Conservation (phyloP, 2,329 filamentous ascomycete species). For the Trichocomaceae sp. region DNA sequence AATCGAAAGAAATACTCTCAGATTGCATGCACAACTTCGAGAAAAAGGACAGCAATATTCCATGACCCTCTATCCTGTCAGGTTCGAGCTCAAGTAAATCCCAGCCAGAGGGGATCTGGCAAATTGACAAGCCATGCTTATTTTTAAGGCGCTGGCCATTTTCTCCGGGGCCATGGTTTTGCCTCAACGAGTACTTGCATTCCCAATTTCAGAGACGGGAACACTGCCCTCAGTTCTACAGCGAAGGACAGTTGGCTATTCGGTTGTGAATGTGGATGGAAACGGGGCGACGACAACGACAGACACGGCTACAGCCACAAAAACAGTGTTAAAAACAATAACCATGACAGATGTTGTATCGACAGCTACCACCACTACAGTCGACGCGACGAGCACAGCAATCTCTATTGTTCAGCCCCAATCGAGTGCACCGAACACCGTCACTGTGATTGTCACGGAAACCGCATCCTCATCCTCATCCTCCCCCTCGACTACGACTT, state of each 20-base stretch:
- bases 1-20: not conserved
- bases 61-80: not conserved
- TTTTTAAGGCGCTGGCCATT: not conserved
- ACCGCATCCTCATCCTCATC: not conserved
- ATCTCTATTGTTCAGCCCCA: slow-evolving; percentile 11
- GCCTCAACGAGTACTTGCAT: not conserved
- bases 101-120: not conserved
- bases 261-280: slow-evolving; percentile 8
- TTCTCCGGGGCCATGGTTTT: not conserved
- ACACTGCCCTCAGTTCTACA: not conserved
- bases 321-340: slow-evolving; percentile 7
- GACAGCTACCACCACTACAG: slow-evolving; percentile 8
- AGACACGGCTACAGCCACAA: slow-evolving; percentile 3
- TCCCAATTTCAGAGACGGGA: slow-evolving; percentile 7
- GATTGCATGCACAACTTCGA: not conserved
- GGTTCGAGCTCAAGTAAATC: not conserved
- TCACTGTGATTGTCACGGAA: slow-evolving; percentile 11
- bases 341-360: slow-evolving; percentile 11
- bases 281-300: slow-evolving; percentile 10
- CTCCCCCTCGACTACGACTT: not conserved
- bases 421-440: not conserved
- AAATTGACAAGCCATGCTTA: not conserved
- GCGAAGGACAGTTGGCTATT: slow-evolving; percentile 6
- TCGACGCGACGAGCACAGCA: slow-evolving; percentile 9
- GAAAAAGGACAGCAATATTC: not conserved